phyloP scores from a whole-genome alignment of 208 protist species.

The Leishmania mexicana region DNA sequence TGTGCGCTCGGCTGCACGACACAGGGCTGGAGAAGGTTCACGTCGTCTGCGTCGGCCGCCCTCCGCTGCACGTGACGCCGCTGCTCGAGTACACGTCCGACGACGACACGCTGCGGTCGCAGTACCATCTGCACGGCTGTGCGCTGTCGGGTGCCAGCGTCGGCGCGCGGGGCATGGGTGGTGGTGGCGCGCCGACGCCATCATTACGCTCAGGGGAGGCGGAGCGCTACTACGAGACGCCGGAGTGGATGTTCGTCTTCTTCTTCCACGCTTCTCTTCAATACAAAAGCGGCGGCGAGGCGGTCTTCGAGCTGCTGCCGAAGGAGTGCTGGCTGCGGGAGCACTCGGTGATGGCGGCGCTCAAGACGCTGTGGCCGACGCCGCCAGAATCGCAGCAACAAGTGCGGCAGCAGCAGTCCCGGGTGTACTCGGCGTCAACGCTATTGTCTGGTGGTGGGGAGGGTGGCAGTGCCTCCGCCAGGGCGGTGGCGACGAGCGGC shows the following conservation, averaged over 20 bases:
- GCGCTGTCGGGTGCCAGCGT: slow-evolving; percentile 18
- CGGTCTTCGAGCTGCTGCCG: slow-evolving; percentile 67
- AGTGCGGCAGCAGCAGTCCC: neutral
- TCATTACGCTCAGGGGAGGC: neutral
- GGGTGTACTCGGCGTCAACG: neutral
- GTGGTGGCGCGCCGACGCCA: neutral
- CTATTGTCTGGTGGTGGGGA: slow-evolving; percentile 3
- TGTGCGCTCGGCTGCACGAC: slow-evolving; percentile 68
- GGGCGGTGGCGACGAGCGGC: neutral
- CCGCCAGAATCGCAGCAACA: neutral
- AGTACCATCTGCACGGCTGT: slow-evolving; percentile 67
- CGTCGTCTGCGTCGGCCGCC: slow-evolving; percentile 83
- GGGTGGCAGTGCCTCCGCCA: slow-evolving; percentile 8
- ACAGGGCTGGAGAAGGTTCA: slow-evolving; percentile 71
- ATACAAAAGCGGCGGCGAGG: slow-evolving; percentile 31
- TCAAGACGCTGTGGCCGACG: neutral
- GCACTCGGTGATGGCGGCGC: slow-evolving; percentile 19
- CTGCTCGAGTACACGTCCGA: slow-evolving; percentile 72
- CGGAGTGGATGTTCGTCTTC: slow-evolving; percentile 65
- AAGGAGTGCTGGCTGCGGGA: slow-evolving; percentile 63
- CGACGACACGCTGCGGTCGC: slow-evolving; percentile 69
- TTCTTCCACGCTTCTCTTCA: slow-evolving; percentile 75
- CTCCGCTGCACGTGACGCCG: slow-evolving; percentile 79
- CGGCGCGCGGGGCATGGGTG: neutral
- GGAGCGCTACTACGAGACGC: slow-evolving; percentile 63